A percentile compares a stretch with the other conserved stretches of the same genome.
phyloP scores from a whole-genome alignment of 2,329 filamentous ascomycete genomes.

The Beauveria pseudobassiana region DNA sequence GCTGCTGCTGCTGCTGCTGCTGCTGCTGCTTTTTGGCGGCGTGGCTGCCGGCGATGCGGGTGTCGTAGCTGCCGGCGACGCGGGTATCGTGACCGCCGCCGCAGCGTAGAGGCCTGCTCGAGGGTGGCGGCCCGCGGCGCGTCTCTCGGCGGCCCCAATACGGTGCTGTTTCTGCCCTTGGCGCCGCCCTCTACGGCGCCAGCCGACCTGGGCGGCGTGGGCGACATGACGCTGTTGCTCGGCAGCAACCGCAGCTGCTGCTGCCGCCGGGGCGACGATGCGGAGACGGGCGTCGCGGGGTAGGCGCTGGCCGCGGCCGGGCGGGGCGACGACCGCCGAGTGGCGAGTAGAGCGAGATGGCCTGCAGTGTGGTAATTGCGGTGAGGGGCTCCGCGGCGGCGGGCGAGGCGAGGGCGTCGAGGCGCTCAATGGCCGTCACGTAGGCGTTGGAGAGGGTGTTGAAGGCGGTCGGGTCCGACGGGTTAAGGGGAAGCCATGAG shows the following conservation, averaged over 20 bases:
- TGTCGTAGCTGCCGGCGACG: neutral
- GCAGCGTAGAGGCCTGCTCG: constrained; percentile 2
- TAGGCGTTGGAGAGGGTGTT: constrained; percentile 62
- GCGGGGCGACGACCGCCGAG: constrained; percentile 18
- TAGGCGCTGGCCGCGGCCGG: neutral
- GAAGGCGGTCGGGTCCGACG: constrained; percentile 54
- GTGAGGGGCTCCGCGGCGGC: constrained; percentile 38
- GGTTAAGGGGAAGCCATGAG: constrained; percentile 42
- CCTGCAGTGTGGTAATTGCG: constrained; percentile 37
- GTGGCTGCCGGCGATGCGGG: neutral
- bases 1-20: neutral
- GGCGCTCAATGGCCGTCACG: constrained; percentile 50
- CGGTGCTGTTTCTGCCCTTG: constrained; percentile 17
- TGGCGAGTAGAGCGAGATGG: constrained; percentile 24
- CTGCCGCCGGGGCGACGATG: constrained; percentile 29
- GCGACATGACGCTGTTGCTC: constrained; percentile 50
- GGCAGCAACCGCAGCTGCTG: constrained; percentile 34
- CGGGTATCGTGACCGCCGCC: neutral
- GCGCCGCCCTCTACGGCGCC: constrained; percentile 33
- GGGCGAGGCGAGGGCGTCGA: constrained; percentile 33
- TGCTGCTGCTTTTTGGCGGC: neutral
- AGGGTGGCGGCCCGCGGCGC: constrained; percentile 14
- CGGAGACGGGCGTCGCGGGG: constrained; percentile 43
- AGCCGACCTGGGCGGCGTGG: constrained; percentile 52
- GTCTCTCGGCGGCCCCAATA: constrained; percentile 36